A percentile compares a stretch with the other conserved stretches of the same genome.
Conservation (phyloP, 2,329 filamentous ascomycete genomes). For the Aurifilum marmelostoma region DNA sequence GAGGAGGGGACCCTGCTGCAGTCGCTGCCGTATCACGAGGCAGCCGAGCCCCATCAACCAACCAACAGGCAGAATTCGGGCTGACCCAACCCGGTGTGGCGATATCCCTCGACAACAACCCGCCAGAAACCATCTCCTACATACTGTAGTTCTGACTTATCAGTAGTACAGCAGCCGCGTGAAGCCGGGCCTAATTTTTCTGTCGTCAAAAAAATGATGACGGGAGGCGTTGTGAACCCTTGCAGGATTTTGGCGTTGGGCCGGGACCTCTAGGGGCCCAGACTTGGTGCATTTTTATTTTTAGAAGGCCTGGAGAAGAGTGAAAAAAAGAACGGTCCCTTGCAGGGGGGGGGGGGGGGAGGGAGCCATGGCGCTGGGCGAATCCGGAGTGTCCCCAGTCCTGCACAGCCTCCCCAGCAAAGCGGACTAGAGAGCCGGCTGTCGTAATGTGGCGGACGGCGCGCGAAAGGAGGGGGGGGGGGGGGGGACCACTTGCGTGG, state of each 20-base stretch:
- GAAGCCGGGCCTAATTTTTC: too few relatives aligned
- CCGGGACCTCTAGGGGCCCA: not conserved
- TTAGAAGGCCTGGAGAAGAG: not conserved
- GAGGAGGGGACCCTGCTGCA: not conserved
- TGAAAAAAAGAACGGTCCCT: not conserved
- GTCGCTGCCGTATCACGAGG: not conserved
- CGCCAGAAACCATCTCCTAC: not conserved
- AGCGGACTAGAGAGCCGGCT: not conserved
- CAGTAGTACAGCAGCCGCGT: too few relatives aligned
- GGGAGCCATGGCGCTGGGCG: not conserved
- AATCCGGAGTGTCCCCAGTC: not conserved
- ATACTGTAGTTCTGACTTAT: too few relatives aligned
- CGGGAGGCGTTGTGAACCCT: not conserved
- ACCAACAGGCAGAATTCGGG: not conserved
- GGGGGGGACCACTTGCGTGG: conserved; percentile 4
- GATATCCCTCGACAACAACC: not conserved
- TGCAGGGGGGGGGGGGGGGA: not conserved
- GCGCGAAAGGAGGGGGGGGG: not conserved
- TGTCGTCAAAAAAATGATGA: not conserved
- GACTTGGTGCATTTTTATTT: not conserved
- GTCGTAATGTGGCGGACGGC: conserved; percentile 7
- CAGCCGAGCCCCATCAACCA: not conserved
- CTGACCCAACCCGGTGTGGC: not conserved
- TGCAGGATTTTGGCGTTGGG: not conserved
- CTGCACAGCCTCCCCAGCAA: not conserved